Evolutionary conservation across 805 yeast genomes (phyloP).

Genomic region (Nakazawaea wickerhamii): DNA sequence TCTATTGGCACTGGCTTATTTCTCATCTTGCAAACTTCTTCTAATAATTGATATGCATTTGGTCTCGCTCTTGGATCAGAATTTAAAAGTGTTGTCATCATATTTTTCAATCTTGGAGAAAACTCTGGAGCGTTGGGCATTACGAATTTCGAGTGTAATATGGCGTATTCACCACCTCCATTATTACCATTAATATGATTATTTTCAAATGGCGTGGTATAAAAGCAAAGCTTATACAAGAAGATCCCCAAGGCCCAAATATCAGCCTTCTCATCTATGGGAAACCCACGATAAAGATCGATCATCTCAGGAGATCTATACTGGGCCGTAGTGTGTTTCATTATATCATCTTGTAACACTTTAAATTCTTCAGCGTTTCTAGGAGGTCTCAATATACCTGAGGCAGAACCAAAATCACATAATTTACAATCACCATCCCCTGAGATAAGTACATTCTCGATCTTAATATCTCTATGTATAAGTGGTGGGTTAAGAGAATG

Average conservation of each 20-base stretch:
- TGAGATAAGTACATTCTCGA: conserved; percentile 71
- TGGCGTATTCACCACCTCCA: conserved; percentile 49
- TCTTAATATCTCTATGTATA: conserved; percentile 76
- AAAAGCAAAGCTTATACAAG: conserved; percentile 71
- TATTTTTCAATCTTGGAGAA: conserved; percentile 55
- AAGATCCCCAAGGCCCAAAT: conserved; percentile 84
- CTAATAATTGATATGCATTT: conserved; percentile 63
- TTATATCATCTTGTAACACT: conserved; percentile 57
- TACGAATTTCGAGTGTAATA: conserved; percentile 48
- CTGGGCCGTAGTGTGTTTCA: conserved; percentile 81
- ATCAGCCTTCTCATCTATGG: conserved; percentile 79
- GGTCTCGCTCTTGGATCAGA: conserved; percentile 72
- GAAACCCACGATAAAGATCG: conserved; percentile 59
- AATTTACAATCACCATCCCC: conserved; percentile 55
- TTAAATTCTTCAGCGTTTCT: conserved; percentile 53
- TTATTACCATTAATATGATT: conserved; percentile 30
- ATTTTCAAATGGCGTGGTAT: conserved; percentile 76
- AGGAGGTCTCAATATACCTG: conserved; percentile 60
- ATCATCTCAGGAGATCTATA: conserved; percentile 84
- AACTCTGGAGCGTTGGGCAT: conserved; percentile 54
- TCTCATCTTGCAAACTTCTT: conserved; percentile 61
- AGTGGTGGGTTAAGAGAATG: conserved; percentile 69
- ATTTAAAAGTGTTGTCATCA: conserved; percentile 55
- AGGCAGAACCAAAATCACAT: conserved; percentile 82
- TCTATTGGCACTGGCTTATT: conserved; percentile 38